phyloP scores from a whole-genome alignment of 192 early-diverging fungal species.

The Coemansia furcata region DNA sequence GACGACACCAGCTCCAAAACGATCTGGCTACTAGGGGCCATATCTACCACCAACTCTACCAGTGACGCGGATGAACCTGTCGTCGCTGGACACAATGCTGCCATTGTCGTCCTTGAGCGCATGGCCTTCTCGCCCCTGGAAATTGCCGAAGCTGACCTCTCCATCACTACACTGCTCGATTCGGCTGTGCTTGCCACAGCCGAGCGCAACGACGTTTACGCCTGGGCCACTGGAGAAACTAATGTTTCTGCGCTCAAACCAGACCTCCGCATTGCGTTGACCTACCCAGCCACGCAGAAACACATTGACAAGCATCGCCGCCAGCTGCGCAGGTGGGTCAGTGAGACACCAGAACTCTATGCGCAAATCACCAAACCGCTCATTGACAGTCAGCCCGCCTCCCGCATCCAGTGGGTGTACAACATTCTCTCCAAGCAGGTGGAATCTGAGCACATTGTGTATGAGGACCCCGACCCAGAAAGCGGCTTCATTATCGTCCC shows the following conservation, averaged over 20 bases:
- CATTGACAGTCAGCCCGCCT: conserved; percentile 60
- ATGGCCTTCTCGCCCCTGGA: conserved; percentile 20
- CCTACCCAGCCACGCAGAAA: conserved; percentile 64
- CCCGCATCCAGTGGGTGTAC: conserved; percentile 72
- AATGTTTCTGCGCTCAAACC: conserved; percentile 31
- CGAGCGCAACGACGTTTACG: conserved; percentile 68
- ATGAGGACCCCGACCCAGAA: conserved; percentile 57
- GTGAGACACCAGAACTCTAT: conserved; percentile 67
- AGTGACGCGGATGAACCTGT: neutral
- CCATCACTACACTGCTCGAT: neutral
- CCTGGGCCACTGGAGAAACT: conserved; percentile 58
- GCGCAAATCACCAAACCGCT: conserved; percentile 54
- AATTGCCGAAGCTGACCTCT: neutral
- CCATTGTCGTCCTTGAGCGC: conserved; percentile 37
- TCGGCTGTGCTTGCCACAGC: conserved; percentile 24
- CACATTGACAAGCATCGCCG: conserved; percentile 72
- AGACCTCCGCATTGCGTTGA: conserved; percentile 59
- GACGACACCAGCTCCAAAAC: conserved; percentile 43
- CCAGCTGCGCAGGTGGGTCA: conserved; percentile 59
- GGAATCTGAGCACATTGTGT: conserved; percentile 66
- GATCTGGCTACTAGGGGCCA: conserved; percentile 34
- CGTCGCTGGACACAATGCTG: conserved; percentile 24
- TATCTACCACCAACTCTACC: neutral
- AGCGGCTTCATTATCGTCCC: conserved; percentile 74
- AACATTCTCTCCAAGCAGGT: conserved; percentile 68